A percentile compares a stretch with the other conserved stretches of the same genome.
Conservation (phyloP, 345 rosid genomes). For the Citrus hindsii region DNA sequence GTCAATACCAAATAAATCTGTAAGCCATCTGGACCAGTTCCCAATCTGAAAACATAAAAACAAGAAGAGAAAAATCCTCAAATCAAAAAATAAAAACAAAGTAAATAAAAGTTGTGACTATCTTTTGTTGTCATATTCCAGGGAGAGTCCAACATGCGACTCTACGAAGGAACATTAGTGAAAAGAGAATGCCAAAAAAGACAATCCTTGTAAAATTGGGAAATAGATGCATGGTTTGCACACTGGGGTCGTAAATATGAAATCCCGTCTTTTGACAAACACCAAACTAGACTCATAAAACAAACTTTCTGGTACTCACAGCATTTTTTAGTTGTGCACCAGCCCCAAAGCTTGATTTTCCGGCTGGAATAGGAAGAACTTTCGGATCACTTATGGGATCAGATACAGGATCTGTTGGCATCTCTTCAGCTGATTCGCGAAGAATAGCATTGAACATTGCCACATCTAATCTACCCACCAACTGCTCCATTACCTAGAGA, state of each 20-base stretch:
- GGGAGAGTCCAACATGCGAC: not conserved
- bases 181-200: not conserved
- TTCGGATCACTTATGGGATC: slow-evolving; percentile 85
- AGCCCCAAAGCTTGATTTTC: slow-evolving; percentile 83
- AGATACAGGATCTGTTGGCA: slow-evolving; percentile 96
- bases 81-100: not conserved
- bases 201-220: not conserved
- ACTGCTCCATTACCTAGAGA: slow-evolving; percentile 83
- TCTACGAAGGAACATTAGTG: not conserved
- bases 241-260: not conserved
- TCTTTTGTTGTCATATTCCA: not conserved
- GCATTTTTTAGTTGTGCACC: slow-evolving; percentile 91
- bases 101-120: not conserved
- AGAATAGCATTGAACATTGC: slow-evolving; percentile 99
- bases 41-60: slow-evolving; percentile 52
- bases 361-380: slow-evolving; percentile 91
- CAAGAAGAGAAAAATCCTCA: slow-evolving; percentile 7
- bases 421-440: slow-evolving; percentile 90
- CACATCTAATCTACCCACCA: slow-evolving; percentile 81
- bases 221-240: not conserved
- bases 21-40: slow-evolving; percentile 95
- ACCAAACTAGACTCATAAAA: not conserved
- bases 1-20: slow-evolving; percentile 70
- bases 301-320: slow-evolving; percentile 41
- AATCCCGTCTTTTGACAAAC: not conserved